Conservation (phyloP, 2,329 filamentous ascomycete genomes). For the Ceratocystis diversiconidia region DNA sequence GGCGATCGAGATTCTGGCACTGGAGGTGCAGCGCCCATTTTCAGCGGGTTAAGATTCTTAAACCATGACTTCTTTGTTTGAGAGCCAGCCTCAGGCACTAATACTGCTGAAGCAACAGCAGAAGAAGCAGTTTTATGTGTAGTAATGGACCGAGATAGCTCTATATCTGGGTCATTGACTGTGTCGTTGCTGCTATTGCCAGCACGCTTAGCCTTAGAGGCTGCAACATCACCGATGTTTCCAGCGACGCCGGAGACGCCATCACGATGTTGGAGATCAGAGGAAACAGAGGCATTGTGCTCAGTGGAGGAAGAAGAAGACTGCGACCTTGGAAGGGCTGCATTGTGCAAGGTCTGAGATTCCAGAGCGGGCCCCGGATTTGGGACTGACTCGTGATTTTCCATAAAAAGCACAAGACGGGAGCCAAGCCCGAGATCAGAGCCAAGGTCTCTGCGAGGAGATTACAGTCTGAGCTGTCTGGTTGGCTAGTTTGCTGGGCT, state of each 20-base stretch:
- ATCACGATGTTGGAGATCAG: neutral
- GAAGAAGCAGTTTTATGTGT: neutral
- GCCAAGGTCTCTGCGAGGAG: neutral
- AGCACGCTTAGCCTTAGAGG: neutral
- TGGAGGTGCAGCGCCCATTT: slow-evolving; percentile 42
- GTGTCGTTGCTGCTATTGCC: neutral
- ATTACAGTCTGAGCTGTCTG: neutral
- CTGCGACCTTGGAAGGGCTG: neutral
- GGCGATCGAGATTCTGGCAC: slow-evolving; percentile 38
- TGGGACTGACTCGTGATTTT: slow-evolving; percentile 9
- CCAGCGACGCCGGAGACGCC: neutral
- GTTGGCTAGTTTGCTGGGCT: neutral
- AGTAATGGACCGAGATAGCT: neutral
- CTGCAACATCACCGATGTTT: neutral
- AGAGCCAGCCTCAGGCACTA: neutral
- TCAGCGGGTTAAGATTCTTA: slow-evolving; percentile 45
- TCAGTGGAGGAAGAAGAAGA: neutral
- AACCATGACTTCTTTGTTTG: slow-evolving; percentile 38
- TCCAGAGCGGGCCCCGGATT: slow-evolving; percentile 12
- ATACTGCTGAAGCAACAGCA: neutral
- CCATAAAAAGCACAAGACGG: slow-evolving; percentile 7
- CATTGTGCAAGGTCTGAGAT: neutral
- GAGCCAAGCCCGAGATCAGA: neutral
- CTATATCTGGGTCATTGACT: neutral
- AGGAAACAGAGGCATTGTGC: neutral